Conservation (phyloP, 2,329 filamentous ascomycete species). For the Calonectria pauciramosa region DNA sequence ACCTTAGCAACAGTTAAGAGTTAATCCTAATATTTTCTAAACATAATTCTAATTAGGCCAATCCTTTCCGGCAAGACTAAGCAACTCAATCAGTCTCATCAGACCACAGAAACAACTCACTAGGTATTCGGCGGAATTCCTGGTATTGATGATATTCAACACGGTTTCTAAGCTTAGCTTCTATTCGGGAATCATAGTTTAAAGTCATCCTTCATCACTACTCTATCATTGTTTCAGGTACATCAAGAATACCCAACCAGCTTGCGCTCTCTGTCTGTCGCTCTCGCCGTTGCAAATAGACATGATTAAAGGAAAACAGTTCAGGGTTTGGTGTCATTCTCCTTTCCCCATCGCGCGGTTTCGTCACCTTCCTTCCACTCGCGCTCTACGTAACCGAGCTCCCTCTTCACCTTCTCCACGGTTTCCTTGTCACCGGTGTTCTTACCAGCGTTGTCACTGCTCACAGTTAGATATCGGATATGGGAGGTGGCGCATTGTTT, state of each 20-base stretch:
- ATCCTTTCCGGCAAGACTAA: background rate
- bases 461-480: conserved; percentile 29
- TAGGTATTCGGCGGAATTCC: background rate
- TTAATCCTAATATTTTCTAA: background rate
- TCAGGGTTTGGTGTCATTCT: conserved; percentile 37
- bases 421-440: conserved; percentile 90
- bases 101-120: background rate
- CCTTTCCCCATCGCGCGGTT: conserved; percentile 81
- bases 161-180: conserved; percentile 4
- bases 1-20: background rate
- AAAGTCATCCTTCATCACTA: background rate
- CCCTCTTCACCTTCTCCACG: conserved; percentile 85
- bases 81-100: background rate
- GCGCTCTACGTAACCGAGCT: conserved; percentile 88
- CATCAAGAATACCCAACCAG: background rate
- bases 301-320: background rate
- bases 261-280: conserved; percentile 23
- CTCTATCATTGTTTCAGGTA: background rate
- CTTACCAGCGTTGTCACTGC: conserved; percentile 86
- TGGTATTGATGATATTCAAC: background rate
- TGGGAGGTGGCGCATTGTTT: background rate
- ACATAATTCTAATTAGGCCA: background rate
- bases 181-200: conserved; percentile 21
- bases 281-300: conserved; percentile 1
- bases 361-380: conserved; percentile 89